phyloP scores from a whole-genome alignment of 352 stramenopile species.

The Phytopythium cucurbitacearum region DNA sequence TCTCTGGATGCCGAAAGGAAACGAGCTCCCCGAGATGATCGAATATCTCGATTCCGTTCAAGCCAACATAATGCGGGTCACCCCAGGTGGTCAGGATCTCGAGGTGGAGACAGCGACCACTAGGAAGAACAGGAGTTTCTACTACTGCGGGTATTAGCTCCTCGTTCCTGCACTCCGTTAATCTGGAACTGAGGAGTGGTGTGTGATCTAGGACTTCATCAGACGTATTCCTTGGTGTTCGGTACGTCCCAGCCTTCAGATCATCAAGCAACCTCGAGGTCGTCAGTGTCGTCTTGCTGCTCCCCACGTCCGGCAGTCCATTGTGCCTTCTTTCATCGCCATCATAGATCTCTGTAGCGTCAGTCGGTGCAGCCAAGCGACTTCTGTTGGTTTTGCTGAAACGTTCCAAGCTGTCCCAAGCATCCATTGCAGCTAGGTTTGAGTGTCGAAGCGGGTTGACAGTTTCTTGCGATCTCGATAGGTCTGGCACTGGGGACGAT shows the following conservation, averaged over 20 bases:
- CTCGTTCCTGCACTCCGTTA: not conserved
- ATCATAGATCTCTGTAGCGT: not conserved
- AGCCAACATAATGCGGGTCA: slow-evolving; percentile 86
- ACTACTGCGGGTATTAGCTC: not conserved
- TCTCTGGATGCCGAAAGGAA: slow-evolving; percentile 32
- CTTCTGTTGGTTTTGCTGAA: slow-evolving; percentile 75
- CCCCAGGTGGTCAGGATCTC: slow-evolving; percentile 88
- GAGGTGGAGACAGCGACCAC: slow-evolving; percentile 51
- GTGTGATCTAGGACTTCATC: not conserved
- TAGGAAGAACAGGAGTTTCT: slow-evolving; percentile 63
- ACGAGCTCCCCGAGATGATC: slow-evolving; percentile 61
- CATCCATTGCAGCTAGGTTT: slow-evolving; percentile 1
- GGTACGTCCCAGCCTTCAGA: not conserved
- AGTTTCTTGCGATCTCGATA: not conserved
- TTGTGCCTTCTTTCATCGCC: not conserved
- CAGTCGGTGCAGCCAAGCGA: slow-evolving; percentile 27
- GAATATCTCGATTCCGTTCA: slow-evolving; percentile 89
- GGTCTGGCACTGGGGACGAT: not conserved
- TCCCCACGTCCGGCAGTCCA: not conserved
- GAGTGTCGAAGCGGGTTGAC: not conserved
- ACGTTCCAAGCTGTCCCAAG: slow-evolving; percentile 76
- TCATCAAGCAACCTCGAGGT: too few relatives aligned
- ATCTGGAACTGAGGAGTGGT: not conserved
- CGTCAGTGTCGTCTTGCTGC: too few relatives aligned
- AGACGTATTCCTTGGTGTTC: not conserved